phyloP scores from a whole-genome alignment of 2,329 filamentous ascomycete genomes.

The Fusarium sp. region DNA sequence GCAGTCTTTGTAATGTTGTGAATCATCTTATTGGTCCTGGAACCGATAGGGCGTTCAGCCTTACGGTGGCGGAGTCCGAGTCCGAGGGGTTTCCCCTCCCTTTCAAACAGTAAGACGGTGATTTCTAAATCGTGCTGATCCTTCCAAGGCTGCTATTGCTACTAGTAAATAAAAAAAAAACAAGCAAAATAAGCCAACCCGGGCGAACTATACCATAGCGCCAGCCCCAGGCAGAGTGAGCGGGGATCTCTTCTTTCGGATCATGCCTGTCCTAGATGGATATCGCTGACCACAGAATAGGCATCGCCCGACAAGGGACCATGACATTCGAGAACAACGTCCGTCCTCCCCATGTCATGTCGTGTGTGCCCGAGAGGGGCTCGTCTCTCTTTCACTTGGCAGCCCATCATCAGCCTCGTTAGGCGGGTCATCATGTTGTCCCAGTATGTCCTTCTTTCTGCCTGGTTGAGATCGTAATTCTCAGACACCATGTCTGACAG shows the following conservation, averaged over 20 bases:
- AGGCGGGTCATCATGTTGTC: slow-evolving; percentile 4
- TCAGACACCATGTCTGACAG: slow-evolving; percentile 1
- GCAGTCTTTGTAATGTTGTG: neutral
- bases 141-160: neutral
- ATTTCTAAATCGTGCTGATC: neutral
- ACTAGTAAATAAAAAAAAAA: neutral
- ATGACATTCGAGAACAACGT: neutral
- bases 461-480: slow-evolving; percentile 3
- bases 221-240: neutral
- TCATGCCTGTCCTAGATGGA: neutral
- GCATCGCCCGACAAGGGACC: slow-evolving; percentile 1
- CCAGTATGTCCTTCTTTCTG: neutral
- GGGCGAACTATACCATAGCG: neutral
- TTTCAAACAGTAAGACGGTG: neutral
- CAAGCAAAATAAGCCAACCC: neutral
- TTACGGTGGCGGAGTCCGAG: slow-evolving; percentile 27
- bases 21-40: neutral
- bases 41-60: slow-evolving; percentile 21
- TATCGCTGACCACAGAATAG: neutral
- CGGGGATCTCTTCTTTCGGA: neutral
- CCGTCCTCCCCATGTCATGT: neutral
- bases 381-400: neutral
- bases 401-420: neutral
- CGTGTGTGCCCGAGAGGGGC: neutral
- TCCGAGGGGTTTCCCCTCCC: neutral